A percentile compares a stretch with the other conserved stretches of the same genome.
These are phyloP conservation scores for Syzygium jambos DNA, from an alignment of 345 rosid genomes.

Conservation along the genomic window DNA sequence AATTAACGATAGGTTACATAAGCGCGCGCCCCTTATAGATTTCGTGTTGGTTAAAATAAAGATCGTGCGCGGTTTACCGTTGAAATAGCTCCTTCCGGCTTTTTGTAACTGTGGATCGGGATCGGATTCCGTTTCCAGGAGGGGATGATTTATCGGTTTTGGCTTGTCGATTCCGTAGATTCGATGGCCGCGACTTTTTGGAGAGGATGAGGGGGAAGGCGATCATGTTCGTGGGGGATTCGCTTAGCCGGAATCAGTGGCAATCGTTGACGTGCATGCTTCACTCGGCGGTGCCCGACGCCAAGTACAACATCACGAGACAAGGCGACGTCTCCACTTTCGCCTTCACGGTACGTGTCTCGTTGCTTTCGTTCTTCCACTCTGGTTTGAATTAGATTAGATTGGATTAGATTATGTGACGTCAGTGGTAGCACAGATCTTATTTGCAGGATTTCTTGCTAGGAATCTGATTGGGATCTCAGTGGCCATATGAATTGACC, in stretches of 20 bases:
- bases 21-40: accelerated
- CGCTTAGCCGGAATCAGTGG: slow-evolving; percentile 73
- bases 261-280: slow-evolving; percentile 75
- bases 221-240: slow-evolving; percentile 78
- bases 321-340: slow-evolving; percentile 39
- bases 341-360: slow-evolving; percentile 11
- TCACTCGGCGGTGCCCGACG: slow-evolving; percentile 38
- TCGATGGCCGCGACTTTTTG: slow-evolving; percentile 45
- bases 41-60: accelerated
- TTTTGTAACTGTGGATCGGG: neutral
- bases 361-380: no score
- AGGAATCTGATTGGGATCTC: neutral
- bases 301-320: slow-evolving; percentile 26
- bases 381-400: neutral
- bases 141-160: neutral
- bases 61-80: accelerated
- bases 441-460: neutral
- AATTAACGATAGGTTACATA: neutral
- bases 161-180: slow-evolving; percentile 12
- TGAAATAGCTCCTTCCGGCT: neutral
- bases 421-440: neutral
- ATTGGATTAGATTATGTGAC: neutral
- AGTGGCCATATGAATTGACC: neutral
- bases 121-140: neutral
- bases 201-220: slow-evolving; percentile 47